These are phyloP conservation scores for Naumovozyma baii DNA, from an alignment of 805 yeast genomes.

Conservation along the genomic window DNA sequence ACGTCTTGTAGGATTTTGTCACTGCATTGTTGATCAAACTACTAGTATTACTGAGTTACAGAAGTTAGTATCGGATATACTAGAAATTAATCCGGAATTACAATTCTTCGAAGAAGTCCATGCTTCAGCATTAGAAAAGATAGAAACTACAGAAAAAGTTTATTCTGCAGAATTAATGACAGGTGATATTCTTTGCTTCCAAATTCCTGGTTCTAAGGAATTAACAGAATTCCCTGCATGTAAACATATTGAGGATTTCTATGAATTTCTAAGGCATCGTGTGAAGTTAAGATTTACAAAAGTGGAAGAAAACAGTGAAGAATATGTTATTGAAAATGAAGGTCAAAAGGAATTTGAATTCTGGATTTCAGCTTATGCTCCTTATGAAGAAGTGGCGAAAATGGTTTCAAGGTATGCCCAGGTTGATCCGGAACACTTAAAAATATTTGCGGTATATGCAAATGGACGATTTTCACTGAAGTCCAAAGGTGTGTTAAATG, in stretches of 20 bases:
- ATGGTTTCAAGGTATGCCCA: constrained; percentile 46
- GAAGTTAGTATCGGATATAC: constrained; percentile 21
- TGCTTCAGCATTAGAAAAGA: constrained; percentile 39
- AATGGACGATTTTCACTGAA: constrained; percentile 47
- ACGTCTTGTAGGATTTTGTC: constrained; percentile 56
- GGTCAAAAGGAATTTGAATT: constrained; percentile 36
- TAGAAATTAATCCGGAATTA: constrained; percentile 31
- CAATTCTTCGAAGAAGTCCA: constrained; percentile 51
- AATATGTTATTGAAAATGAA: constrained; percentile 16
- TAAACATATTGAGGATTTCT: constrained; percentile 38
- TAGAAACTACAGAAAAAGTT: constrained; percentile 35
- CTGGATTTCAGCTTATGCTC: constrained; percentile 57
- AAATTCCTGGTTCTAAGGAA: constrained; percentile 7
- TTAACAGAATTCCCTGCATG: constrained; percentile 27
- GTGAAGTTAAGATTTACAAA: constrained; percentile 44
- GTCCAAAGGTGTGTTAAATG: constrained; percentile 26
- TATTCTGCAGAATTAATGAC: constrained; percentile 47
- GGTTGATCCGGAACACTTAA: constrained; percentile 50
- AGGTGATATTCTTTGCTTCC: constrained; percentile 54
- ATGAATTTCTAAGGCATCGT: constrained; percentile 48
- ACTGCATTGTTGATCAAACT: constrained; percentile 42
- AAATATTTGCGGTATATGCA: constrained; percentile 53
- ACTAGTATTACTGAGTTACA: constrained; percentile 31
- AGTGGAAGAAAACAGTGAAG: constrained; percentile 18
- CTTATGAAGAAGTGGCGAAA: constrained; percentile 51